A percentile compares a stretch with the other conserved stretches of the same genome.
phyloP scores from a whole-genome alignment of 2,329 filamentous ascomycete species.

The Nemania sp. region DNA sequence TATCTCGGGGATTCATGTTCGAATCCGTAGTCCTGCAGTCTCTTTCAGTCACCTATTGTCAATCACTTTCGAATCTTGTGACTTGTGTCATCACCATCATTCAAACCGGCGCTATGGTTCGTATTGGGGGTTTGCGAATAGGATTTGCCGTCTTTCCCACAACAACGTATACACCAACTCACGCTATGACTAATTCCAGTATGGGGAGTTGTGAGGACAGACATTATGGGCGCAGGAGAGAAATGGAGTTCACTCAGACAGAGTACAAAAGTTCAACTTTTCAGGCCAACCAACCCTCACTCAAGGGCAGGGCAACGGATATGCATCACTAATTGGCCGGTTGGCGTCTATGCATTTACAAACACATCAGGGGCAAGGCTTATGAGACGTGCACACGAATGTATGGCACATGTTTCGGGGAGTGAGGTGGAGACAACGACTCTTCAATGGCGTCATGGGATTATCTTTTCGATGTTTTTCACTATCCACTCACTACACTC shows the following conservation, averaged over 20 bases:
- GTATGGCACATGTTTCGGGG: slow-evolving; percentile 8
- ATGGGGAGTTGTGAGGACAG: slow-evolving; percentile 6
- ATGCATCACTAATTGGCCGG: slow-evolving; percentile 24
- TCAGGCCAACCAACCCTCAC: slow-evolving; percentile 5
- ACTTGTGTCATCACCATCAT: slow-evolving; percentile 24
- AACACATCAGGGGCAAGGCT: slow-evolving; percentile 15
- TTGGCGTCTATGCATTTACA: slow-evolving; percentile 26
- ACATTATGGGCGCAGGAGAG: slow-evolving; percentile 7
- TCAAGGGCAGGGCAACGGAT: slow-evolving; percentile 14
- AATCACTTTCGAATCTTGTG: slow-evolving; percentile 4
- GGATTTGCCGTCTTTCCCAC: slow-evolving; percentile 20
- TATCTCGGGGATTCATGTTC: slow-evolving; percentile 48
- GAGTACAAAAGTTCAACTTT: slow-evolving; percentile 20
- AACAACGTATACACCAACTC: slow-evolving; percentile 10
- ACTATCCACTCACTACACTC: slow-evolving; percentile 19
- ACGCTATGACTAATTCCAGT: slow-evolving; percentile 3
- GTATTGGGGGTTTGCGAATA: slow-evolving; percentile 4
- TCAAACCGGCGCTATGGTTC: slow-evolving; percentile 22
- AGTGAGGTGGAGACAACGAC: slow-evolving; percentile 9
- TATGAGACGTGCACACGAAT: slow-evolving; percentile 7
- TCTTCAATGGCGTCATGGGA: slow-evolving; percentile 8
- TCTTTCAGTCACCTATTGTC: slow-evolving; percentile 4
- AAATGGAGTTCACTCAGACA: slow-evolving; percentile 23
- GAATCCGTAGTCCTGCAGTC: slow-evolving; percentile 6
- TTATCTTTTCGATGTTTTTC: slow-evolving; percentile 9